Conservation (phyloP, 441 rosid genomes). For the Biscutella laevigata region DNA sequence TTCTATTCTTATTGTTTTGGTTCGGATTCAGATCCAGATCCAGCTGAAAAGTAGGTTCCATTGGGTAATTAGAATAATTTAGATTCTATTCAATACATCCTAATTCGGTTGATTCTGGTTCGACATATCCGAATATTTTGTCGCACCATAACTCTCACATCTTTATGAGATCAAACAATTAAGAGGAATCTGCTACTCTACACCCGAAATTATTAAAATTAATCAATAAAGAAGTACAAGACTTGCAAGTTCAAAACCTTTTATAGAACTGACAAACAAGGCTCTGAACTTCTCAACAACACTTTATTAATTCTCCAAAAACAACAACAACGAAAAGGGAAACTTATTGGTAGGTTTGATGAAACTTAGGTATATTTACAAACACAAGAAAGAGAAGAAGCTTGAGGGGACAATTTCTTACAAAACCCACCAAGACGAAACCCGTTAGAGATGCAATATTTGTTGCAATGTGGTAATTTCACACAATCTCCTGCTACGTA, state of each 20-base stretch:
- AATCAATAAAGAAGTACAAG: background rate
- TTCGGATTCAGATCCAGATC: no score
- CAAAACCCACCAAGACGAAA: conserved; percentile 27
- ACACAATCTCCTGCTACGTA: conserved; percentile 24
- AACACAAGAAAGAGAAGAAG: conserved; percentile 21
- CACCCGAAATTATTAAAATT: background rate
- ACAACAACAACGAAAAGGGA: background rate
- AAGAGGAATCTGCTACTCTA: no score
- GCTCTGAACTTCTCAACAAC: background rate
- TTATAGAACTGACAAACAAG: background rate
- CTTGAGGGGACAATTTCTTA: conserved; percentile 23
- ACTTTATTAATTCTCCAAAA: conserved; percentile 2
- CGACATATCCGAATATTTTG: no score
- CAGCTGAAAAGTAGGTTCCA: no score
- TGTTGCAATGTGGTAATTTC: conserved; percentile 19
- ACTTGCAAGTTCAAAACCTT: background rate
- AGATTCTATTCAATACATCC: no score
- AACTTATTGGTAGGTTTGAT: background rate
- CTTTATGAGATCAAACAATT: no score
- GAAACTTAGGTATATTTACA: conserved; percentile 19
- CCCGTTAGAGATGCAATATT: conserved; percentile 20
- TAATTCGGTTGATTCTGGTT: no score
- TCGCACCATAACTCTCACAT: no score
- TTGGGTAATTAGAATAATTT: no score
- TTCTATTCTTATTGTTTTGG: no score